Evolutionary conservation across 371 early-diverging fungal species (phyloP).

Genomic region (Haplosporangium sp.): DNA sequence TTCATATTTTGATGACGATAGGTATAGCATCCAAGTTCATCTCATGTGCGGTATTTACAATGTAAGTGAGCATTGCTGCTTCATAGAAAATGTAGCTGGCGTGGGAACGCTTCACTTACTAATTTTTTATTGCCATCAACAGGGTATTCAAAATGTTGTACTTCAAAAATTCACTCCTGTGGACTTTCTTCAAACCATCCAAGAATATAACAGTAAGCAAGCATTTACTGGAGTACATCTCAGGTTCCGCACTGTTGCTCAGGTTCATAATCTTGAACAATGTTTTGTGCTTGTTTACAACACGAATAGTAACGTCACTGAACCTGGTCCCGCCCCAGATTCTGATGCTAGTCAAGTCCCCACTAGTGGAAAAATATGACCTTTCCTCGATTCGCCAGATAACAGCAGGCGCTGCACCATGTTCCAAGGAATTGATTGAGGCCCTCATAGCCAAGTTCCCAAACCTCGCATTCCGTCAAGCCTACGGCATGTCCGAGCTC

Average conservation of each 20-base stretch:
- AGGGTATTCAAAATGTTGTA: constrained; percentile 61
- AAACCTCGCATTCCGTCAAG: constrained; percentile 68
- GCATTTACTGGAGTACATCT: not conserved
- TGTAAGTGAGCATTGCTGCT: constrained; percentile 6
- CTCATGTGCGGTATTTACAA: constrained; percentile 20
- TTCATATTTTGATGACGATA: not conserved
- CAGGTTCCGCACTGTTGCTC: not conserved
- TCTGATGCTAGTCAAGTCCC: constrained; percentile 66
- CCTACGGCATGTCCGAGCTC: constrained; percentile 77
- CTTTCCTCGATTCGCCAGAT: constrained; percentile 69
- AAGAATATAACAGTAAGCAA: constrained; percentile 59
- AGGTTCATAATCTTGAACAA: not conserved
- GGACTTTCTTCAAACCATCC: constrained; percentile 65
- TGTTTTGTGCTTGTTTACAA: not conserved
- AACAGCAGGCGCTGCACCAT: constrained; percentile 84
- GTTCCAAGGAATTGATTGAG: constrained; percentile 67
- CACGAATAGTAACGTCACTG: constrained; percentile 58
- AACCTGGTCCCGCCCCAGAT: constrained; percentile 85
- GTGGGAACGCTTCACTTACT: not conserved
- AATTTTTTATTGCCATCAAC: not conserved
- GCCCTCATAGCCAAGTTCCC: constrained; percentile 60
- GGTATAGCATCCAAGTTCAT: constrained; percentile 33
- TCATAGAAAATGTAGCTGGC: not conserved
- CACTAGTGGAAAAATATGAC: constrained; percentile 73
- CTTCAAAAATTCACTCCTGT: constrained; percentile 75